Conservation (phyloP, 176 grass and related monocot genomes). For the Eleusine indica region DNA sequence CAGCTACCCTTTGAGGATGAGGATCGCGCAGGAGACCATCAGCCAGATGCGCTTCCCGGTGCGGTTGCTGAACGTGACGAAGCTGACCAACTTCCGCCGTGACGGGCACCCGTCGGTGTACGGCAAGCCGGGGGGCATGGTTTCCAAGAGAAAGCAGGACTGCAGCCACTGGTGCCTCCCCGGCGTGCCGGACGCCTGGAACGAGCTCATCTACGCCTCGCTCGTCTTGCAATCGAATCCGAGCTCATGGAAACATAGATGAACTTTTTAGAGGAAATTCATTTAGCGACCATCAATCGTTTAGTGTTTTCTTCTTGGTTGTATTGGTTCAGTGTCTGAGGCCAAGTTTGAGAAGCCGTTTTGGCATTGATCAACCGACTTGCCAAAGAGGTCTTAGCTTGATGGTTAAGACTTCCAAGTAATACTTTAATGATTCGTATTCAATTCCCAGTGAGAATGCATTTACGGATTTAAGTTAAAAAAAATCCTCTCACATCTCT, state of each 20-base stretch:
- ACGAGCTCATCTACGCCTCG: constrained; percentile 81
- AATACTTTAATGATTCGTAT: too few species aligned
- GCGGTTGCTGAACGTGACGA: constrained; percentile 73
- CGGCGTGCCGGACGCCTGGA: constrained; percentile 87
- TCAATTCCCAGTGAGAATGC: too few species aligned
- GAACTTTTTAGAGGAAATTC: background rate
- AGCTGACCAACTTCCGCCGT: constrained; percentile 79
- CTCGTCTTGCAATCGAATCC: constrained; percentile 51
- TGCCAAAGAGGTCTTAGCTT: too few species aligned
- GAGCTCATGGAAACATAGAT: background rate
- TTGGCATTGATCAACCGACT: too few species aligned
- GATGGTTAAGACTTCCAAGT: too few species aligned
- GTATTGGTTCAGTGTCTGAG: too few species aligned
- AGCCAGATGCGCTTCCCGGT: constrained; percentile 69
- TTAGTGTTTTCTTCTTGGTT: too few species aligned
- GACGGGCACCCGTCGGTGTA: constrained; percentile 83
- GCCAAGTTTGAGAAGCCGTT: too few species aligned
- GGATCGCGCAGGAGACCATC: constrained; percentile 71
- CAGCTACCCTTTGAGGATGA: constrained; percentile 81
- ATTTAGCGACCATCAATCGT: too few species aligned
- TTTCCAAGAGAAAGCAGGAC: constrained; percentile 83
- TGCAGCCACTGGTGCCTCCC: constrained; percentile 98
- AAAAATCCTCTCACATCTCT: too few species aligned
- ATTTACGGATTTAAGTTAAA: too few species aligned
- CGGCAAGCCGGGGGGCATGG: constrained; percentile 47